Base-by-base conservation (phyloP, 441 rosid species). In the Syzygium syzygioides region DNA sequence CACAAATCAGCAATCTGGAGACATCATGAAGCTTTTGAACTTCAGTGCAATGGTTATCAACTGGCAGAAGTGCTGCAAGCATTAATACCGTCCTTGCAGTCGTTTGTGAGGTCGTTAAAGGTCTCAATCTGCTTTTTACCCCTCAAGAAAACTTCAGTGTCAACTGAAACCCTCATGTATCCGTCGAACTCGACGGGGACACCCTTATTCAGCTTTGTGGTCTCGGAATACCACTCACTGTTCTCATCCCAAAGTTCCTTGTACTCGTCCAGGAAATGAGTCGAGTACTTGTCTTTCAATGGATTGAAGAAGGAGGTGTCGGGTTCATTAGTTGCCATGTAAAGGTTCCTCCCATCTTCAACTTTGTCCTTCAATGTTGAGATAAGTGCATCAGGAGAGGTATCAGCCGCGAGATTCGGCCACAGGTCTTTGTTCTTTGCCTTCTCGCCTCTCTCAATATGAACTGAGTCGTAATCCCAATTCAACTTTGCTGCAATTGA, bases 91-190 rank as follows among this genome's bases (percentile, higher is more conserved):
- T 96, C 98, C 92, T 95, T 97, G 91, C 98, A 97, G 91, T 96
- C 98, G 13, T 94, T 94, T 12, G 98, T 97, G 87, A 97, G 98
- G 89, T 94, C 98, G 18, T 95, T 95, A 94, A 95, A 97, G 55
- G 99, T 96, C 90, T 97, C 97, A 56, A 96, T 92, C 94, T 96
- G 99, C 95, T 95, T 96, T 94, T 96, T 97, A 84, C 97, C 99
- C 89, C 99, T 95, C 92, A 97, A 90, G 94, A 96, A 96, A 68
- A 97, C 98, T 93, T 97, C 97, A 6, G 99, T 96, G 87, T 95
- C 98, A 12, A 96, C 96, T 56, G 98, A 96, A 12, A 92, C 96
- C 87, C 96, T 96, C 99, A 96, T 96, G 92, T 97, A 97, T 68
- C 99, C 98, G 57, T 97, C 99, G 68, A 97, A 96, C 89, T 97